phyloP scores from a whole-genome alignment of 176 grass and related monocot species.

The Lolium multiflorum region DNA sequence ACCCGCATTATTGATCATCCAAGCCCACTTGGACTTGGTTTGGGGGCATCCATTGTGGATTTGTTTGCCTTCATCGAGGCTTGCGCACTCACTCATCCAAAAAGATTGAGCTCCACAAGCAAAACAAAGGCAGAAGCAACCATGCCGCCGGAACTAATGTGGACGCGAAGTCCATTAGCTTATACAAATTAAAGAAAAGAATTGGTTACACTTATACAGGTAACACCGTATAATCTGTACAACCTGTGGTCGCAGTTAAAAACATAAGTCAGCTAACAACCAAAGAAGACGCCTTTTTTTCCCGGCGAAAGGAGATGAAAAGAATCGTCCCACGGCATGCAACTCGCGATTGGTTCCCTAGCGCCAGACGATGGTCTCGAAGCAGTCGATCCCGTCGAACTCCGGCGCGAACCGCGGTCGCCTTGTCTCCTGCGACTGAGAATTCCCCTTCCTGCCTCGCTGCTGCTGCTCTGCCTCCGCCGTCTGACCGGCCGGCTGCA shows the following conservation, averaged over 20 bases:
- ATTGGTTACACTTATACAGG: neutral
- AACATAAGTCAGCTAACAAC: neutral
- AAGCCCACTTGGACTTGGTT: too few species aligned
- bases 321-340: too few species aligned
- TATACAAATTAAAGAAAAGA: neutral
- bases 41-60: too few species aligned
- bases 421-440: neutral
- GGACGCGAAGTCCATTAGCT: neutral
- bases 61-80: too few species aligned
- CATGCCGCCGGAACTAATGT: neutral
- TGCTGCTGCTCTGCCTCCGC: neutral
- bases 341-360: neutral
- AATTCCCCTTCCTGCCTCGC: neutral
- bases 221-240: neutral
- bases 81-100: too few species aligned
- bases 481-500: neutral
- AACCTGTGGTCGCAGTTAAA: neutral
- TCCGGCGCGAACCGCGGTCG: slow-evolving; percentile 59
- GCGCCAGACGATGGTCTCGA: slow-evolving; percentile 69
- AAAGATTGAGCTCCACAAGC: too few species aligned
- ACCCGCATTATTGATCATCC: too few species aligned
- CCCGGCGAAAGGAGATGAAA: too few species aligned
- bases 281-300: too few species aligned
- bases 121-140: too few species aligned
- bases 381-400: slow-evolving; percentile 82